Conservation (phyloP, 176 grass and related monocot genomes). For the Saccharum officinarum region DNA sequence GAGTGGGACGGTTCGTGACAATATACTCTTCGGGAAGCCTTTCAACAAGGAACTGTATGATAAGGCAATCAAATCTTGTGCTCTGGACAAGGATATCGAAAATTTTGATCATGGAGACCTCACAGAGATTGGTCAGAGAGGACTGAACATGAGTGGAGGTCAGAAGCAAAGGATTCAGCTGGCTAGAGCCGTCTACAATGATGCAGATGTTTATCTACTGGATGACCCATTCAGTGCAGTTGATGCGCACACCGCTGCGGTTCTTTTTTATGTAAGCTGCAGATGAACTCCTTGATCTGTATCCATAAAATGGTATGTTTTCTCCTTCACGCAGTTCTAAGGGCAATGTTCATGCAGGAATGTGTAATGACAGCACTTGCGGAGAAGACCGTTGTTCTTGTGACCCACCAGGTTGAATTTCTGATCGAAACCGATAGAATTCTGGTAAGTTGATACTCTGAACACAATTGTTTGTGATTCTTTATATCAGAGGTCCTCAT, state of each 20-base stretch:
- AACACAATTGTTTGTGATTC: neutral
- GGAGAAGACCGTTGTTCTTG: conserved; percentile 86
- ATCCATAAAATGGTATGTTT: neutral
- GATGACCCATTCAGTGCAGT: conserved; percentile 96
- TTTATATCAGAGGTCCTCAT: neutral
- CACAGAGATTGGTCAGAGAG: conserved; percentile 94
- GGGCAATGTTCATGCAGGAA: conserved; percentile 54
- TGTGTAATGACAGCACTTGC: conserved; percentile 91
- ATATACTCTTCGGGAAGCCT: conserved; percentile 87
- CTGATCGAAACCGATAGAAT: conserved; percentile 66
- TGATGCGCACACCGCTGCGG: conserved; percentile 79
- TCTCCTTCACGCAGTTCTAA: neutral
- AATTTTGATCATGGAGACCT: conserved; percentile 81
- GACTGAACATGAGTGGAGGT: conserved; percentile 97
- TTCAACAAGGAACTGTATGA: conserved; percentile 61
- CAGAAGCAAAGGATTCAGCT: conserved; percentile 99
- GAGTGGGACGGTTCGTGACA: conserved; percentile 82
- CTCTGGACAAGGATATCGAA: conserved; percentile 84
- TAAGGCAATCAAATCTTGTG: conserved; percentile 66
- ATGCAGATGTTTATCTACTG: conserved; percentile 80
- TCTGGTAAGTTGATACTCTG: conserved; percentile 48
- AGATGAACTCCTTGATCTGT: neutral
- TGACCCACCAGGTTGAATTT: conserved; percentile 96
- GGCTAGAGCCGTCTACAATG: conserved; percentile 85
- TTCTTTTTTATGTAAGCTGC: conserved; percentile 85